These are phyloP conservation scores for Fagus sylvatica DNA, from an alignment of 306 rosid genomes.

Conservation along the genomic window DNA sequence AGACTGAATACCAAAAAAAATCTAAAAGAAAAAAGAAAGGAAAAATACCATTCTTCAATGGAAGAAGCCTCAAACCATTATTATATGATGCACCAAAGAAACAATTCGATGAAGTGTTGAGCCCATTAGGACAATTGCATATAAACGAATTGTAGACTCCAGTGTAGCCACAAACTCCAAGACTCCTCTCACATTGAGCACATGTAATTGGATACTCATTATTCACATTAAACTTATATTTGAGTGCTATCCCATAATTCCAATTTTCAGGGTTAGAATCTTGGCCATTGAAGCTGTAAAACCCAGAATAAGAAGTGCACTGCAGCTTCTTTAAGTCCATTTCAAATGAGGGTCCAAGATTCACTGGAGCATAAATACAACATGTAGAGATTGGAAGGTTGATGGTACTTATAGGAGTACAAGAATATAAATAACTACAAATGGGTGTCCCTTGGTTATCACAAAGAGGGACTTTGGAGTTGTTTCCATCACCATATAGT, in stretches of 20 bases:
- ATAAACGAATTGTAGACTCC: slow-evolving; percentile 50
- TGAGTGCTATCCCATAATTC: slow-evolving; percentile 82
- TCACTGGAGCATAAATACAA: slow-evolving; percentile 79
- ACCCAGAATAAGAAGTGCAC: slow-evolving; percentile 75
- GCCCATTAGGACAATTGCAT: slow-evolving; percentile 78
- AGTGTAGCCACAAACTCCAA: slow-evolving; percentile 63
- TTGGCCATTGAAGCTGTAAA: slow-evolving; percentile 69
- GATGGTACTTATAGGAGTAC: slow-evolving; percentile 58
- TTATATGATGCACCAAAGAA: slow-evolving; percentile 50
- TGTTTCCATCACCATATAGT: slow-evolving; percentile 29
- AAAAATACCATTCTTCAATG: slow-evolving; percentile 41
- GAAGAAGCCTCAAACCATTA: slow-evolving; percentile 38
- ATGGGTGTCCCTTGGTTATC: slow-evolving; percentile 56
- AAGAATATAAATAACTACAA: slow-evolving; percentile 64
- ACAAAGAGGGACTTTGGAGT: slow-evolving; percentile 49
- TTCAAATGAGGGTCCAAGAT: slow-evolving; percentile 75
- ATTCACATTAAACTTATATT: slow-evolving; percentile 69
- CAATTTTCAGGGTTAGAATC: slow-evolving; percentile 69
- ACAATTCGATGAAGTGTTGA: slow-evolving; percentile 65
- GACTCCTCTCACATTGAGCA: slow-evolving; percentile 59
- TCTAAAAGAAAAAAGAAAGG: not conserved
- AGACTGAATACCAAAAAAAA: not conserved
- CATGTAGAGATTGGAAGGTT: slow-evolving; percentile 68
- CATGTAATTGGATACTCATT: slow-evolving; percentile 75
- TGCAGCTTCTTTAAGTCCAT: slow-evolving; percentile 82